A percentile compares a stretch with the other conserved stretches of the same genome.
phyloP scores from a whole-genome alignment of 805 yeast species.

The Candida vaughaniae region DNA sequence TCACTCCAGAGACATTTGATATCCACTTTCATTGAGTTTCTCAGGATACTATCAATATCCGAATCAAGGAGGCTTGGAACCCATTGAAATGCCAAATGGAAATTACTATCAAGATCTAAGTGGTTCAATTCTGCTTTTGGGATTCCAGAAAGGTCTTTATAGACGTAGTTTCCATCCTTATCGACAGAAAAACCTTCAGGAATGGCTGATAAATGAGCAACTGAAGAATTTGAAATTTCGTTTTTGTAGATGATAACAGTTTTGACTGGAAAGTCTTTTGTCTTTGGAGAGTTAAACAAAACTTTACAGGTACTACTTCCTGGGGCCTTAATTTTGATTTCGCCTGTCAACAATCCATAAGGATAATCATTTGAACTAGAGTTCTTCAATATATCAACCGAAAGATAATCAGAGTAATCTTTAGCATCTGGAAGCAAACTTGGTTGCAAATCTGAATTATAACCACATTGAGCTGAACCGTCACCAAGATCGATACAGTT shows the following conservation, averaged over 20 bases:
- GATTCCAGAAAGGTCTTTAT: slow-evolving; percentile 61
- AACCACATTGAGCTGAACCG: slow-evolving; percentile 56
- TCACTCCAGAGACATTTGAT: slow-evolving; percentile 82
- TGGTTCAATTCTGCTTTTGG: slow-evolving; percentile 64
- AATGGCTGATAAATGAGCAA: slow-evolving; percentile 15
- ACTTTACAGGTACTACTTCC: slow-evolving; percentile 67
- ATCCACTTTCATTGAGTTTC: slow-evolving; percentile 48
- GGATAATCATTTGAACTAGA: slow-evolving; percentile 47
- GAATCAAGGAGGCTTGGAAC: slow-evolving; percentile 55
- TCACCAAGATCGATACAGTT: slow-evolving; percentile 36
- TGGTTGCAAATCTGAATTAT: slow-evolving; percentile 50
- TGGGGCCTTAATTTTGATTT: slow-evolving; percentile 54
- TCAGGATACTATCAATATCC: slow-evolving; percentile 22
- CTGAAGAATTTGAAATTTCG: slow-evolving; percentile 18
- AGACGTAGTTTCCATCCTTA: slow-evolving; percentile 43
- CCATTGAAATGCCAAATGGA: slow-evolving; percentile 74
- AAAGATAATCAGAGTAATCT: slow-evolving; percentile 43
- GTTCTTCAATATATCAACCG: slow-evolving; percentile 50
- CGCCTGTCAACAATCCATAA: slow-evolving; percentile 67
- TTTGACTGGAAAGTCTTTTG: slow-evolving; percentile 58
- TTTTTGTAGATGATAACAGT: slow-evolving; percentile 51
- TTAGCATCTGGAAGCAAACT: slow-evolving; percentile 28
- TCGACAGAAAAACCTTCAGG: slow-evolving; percentile 49
- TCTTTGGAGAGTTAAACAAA: slow-evolving; percentile 44
- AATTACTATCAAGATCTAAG: slow-evolving; percentile 55